Conservation (phyloP, 768 basidiomycete genomes). For the Xerocomus spinulosus region DNA sequence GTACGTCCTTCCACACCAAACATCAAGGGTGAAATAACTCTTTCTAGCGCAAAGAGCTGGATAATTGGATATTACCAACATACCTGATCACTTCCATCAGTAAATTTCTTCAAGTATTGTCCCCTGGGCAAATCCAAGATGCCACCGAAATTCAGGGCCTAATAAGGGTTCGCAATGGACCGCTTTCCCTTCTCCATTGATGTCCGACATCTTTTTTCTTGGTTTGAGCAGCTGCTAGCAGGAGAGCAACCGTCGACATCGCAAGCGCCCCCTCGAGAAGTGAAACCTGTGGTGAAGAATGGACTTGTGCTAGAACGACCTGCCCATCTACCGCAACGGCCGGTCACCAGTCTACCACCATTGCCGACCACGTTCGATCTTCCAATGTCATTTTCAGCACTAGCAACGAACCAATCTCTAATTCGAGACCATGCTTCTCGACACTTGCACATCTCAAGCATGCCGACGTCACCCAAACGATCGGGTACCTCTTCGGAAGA, state of each 20-base stretch:
- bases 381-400: conserved; percentile 11
- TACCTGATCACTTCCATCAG: conserved; percentile 36
- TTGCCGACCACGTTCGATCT: conserved; percentile 12
- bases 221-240: conserved; percentile 43
- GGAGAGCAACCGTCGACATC: conserved; percentile 17
- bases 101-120: conserved; percentile 25
- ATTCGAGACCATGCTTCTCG: conserved; percentile 11
- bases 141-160: conserved; percentile 37
- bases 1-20: conserved; percentile 20
- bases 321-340: conserved; percentile 26
- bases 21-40: conserved; percentile 22
- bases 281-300: conserved; percentile 10
- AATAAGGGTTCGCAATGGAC: conserved; percentile 56
- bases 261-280: conserved; percentile 14
- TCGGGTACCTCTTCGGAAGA: conserved; percentile 27
- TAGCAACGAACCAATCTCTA: conserved; percentile 4
- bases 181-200: conserved; percentile 34
- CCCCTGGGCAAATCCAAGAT: conserved; percentile 21
- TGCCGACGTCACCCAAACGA: conserved; percentile 24
- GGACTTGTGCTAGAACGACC: conserved; percentile 18
- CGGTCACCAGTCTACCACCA: conserved; percentile 9
- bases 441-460: conserved; percentile 4
- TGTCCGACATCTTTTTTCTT: conserved; percentile 37
- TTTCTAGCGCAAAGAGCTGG: conserved; percentile 40
- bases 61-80: conserved; percentile 40